Evolutionary conservation across 2,329 filamentous ascomycete species (phyloP), one percentile per base, ranked within the genome.

Genomic region (Nemania abortiva): DNA sequence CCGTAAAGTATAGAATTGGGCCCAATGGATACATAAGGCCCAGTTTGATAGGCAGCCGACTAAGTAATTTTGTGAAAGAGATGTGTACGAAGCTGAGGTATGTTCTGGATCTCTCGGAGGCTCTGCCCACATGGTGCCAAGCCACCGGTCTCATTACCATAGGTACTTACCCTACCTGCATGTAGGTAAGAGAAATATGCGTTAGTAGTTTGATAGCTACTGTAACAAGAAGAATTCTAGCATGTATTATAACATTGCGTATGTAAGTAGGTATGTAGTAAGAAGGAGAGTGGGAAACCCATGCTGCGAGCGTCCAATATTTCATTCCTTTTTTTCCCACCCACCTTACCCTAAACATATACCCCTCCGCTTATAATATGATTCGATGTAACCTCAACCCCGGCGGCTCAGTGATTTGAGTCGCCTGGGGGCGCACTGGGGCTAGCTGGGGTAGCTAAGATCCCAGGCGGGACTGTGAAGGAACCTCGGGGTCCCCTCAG

Each of bases 351-450:
- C 7, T 53, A 58, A 52, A n/a, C 50, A 50, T 52, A 37, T 52
- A 13, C 55, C 27, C 20, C 50, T 66, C 63, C 54, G 59, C 66
- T 50, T 37, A 55, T 52, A 71, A 56, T 47, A 65, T 65, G 69
- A 63, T 54, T 53, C 49, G 59, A 72, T 72, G 70, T 59, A 70
- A 72, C 70, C 57, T 52, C 39, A 34, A 64, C 63, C 70, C 64
- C 56, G n/a, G 57, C 34, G 58, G 45, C 42, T 65, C 54, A 49
- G 18, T 56, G 57, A 70, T 72, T 56, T 70, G 64, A 70, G 52
- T 72, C 65, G 34, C 34, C 34, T 7, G 67, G 63, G 67, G 49
- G 54, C 45, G 56, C 31, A 37, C 54, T 59, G 67, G 63, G 66
- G 62, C 37, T 47, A 22, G 24, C 54, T 53, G 64, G 70, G 64